phyloP scores from a whole-genome alignment of 225 moss, liverwort and hornwort genomes.

The Marchantia paleacea region DNA sequence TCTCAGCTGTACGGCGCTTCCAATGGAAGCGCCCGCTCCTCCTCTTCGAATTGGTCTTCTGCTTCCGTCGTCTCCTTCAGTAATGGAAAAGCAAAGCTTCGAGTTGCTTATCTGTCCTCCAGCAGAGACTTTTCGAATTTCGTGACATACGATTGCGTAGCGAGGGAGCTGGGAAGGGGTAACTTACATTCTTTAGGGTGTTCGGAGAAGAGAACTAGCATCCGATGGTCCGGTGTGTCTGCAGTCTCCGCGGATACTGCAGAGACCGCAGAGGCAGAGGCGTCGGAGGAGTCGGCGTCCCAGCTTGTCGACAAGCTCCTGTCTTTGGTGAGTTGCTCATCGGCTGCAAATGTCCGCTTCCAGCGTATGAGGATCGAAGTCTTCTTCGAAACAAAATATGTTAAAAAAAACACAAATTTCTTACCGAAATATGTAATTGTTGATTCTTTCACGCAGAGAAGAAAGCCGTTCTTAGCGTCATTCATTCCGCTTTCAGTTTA shows the following conservation, averaged over 20 bases:
- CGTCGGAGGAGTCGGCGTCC: conserved; percentile 18
- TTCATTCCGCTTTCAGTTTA: too few species aligned
- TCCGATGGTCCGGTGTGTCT: conserved; percentile 1
- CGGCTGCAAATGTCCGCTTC: too few species aligned
- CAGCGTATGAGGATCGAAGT: too few species aligned
- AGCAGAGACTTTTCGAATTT: background rate
- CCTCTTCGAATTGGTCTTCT: background rate
- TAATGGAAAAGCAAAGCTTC: conserved; percentile 3
- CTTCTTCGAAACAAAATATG: too few species aligned
- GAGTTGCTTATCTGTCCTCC: background rate
- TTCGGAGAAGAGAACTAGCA: conserved; percentile 5
- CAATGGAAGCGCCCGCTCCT: conserved; percentile 1
- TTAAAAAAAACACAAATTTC: too few species aligned
- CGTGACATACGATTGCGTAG: background rate
- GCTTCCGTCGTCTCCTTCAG: background rate
- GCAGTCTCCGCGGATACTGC: conserved; percentile 15
- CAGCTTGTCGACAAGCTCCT: conserved; percentile 29
- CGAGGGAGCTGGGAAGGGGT: background rate
- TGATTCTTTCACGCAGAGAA: background rate
- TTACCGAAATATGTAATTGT: background rate
- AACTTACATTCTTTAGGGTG: background rate
- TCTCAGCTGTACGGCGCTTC: background rate
- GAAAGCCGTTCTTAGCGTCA: too few species aligned
- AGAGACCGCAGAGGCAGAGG: conserved; percentile 20
- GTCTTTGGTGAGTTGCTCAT: conserved; percentile 22